A percentile compares a stretch with the other conserved stretches of the same genome.
These are phyloP conservation scores for Turritis glabra DNA, from an alignment of 345 rosid species.

Conservation along the genomic window DNA sequence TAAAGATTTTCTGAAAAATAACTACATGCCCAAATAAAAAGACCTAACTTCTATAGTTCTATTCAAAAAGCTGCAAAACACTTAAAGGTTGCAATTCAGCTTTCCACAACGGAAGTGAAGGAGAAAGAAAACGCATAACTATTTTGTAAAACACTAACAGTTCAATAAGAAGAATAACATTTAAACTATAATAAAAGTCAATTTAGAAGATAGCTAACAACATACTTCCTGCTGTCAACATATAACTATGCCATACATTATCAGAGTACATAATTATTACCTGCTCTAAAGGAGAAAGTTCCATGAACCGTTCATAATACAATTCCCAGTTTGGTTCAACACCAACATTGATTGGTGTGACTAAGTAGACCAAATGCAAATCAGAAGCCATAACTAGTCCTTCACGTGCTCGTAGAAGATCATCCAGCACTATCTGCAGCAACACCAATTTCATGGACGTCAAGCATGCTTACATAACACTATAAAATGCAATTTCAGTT, in stretches of 20 bases:
- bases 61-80: slow-evolving; percentile 6
- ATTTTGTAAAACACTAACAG: not conserved
- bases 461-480: slow-evolving; percentile 24
- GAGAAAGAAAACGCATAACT: slow-evolving; percentile 9
- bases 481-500: not conserved
- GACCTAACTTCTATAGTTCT: slow-evolving; percentile 2
- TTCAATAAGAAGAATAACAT: slow-evolving; percentile 5
- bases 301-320: slow-evolving; percentile 86
- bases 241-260: slow-evolving; percentile 10
- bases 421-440: slow-evolving; percentile 88
- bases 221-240: slow-evolving; percentile 17
- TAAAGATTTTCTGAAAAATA: not conserved
- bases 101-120: not conserved
- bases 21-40: slow-evolving; percentile 9
- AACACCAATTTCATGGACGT: slow-evolving; percentile 30
- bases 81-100: slow-evolving; percentile 13
- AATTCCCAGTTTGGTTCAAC: slow-evolving; percentile 97
- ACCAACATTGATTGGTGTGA: slow-evolving; percentile 90
- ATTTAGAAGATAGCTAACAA: slow-evolving; percentile 1
- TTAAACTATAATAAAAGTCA: slow-evolving; percentile 14
- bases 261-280: slow-evolving; percentile 46
- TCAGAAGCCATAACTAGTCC: slow-evolving; percentile 97
- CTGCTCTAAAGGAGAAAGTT: slow-evolving; percentile 85
- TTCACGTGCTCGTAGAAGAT: slow-evolving; percentile 95
- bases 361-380: slow-evolving; percentile 88